phyloP scores from a whole-genome alignment of 2,329 filamentous ascomycete genomes.

The Atkinsonella texensis region DNA sequence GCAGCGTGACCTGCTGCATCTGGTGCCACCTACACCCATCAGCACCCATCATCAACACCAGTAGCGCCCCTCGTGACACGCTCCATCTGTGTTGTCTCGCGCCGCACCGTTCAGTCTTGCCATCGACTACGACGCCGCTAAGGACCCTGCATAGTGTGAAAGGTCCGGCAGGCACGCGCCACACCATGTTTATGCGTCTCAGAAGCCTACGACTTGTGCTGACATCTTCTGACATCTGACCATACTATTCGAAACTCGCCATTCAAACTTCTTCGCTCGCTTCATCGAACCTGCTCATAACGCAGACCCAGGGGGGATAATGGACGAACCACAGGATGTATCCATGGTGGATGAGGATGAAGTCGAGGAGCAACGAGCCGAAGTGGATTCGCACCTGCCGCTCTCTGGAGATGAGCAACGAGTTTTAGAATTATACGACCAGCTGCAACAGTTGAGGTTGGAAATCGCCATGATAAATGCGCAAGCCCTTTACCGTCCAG shows the following conservation, averaged over 20 bases:
- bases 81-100: background rate
- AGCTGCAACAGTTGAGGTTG: constrained; percentile 57
- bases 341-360: constrained; percentile 13
- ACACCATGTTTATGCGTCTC: background rate
- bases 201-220: background rate
- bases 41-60: background rate
- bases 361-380: constrained; percentile 7
- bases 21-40: too few species aligned
- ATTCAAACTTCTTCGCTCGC: background rate
- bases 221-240: background rate
- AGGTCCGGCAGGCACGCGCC: background rate
- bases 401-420: constrained; percentile 55
- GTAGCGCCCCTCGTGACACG: background rate
- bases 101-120: background rate
- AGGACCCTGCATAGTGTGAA: background rate
- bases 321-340: constrained; percentile 12
- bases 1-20: constrained; percentile 2
- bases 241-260: background rate
- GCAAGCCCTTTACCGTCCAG: constrained; percentile 24
- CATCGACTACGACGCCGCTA: background rate
- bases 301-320: background rate
- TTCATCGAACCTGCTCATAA: background rate
- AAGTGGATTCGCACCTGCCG: constrained; percentile 31
- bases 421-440: constrained; percentile 59
- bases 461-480: constrained; percentile 56